Conservation (phyloP, 495 filamentous ascomycete genomes). For the Daldinia childiae region DNA sequence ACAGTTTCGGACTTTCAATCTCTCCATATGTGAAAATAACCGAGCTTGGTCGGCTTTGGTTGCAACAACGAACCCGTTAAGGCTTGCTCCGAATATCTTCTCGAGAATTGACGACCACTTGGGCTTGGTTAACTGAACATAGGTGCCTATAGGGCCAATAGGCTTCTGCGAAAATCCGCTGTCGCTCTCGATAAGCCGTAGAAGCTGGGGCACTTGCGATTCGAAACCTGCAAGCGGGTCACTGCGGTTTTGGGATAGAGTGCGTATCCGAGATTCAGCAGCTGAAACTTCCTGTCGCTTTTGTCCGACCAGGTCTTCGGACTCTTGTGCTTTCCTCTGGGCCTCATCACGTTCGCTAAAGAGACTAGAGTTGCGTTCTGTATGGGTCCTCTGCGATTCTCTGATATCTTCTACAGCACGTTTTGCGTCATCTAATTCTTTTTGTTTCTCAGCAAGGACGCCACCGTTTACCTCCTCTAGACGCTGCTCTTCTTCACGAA, state of each 20-base stretch:
- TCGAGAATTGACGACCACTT: conserved; percentile 89
- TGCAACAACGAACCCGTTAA: conserved; percentile 83
- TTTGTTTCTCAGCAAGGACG: conserved; percentile 48
- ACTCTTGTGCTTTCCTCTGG: conserved; percentile 43
- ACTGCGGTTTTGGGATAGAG: conserved; percentile 45
- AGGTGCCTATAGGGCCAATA: conserved; percentile 82
- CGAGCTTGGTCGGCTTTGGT: conserved; percentile 72
- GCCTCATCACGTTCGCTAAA: conserved; percentile 44
- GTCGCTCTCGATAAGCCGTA: conserved; percentile 74
- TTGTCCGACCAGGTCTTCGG: conserved; percentile 49
- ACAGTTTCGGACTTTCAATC: conserved; percentile 59
- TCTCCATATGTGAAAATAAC: conserved; percentile 70
- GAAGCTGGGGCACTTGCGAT: conserved; percentile 66
- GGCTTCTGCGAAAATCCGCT: conserved; percentile 72
- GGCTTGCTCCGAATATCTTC: conserved; percentile 67
- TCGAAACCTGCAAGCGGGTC: conserved; percentile 64
- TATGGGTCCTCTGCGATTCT: conserved; percentile 49
- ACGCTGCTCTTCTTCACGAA: conserved; percentile 53
- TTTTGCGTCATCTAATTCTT: conserved; percentile 61
- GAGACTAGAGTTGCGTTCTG: conserved; percentile 36
- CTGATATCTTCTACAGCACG: conserved; percentile 56
- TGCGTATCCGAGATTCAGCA: conserved; percentile 51
- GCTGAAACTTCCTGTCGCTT: conserved; percentile 62
- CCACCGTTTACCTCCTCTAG: conserved; percentile 66
- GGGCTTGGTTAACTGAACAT: conserved; percentile 77